Base-by-base conservation (phyloP, 1,284 basidiomycete genomes). In the Cystobasidium slooffiae region DNA sequence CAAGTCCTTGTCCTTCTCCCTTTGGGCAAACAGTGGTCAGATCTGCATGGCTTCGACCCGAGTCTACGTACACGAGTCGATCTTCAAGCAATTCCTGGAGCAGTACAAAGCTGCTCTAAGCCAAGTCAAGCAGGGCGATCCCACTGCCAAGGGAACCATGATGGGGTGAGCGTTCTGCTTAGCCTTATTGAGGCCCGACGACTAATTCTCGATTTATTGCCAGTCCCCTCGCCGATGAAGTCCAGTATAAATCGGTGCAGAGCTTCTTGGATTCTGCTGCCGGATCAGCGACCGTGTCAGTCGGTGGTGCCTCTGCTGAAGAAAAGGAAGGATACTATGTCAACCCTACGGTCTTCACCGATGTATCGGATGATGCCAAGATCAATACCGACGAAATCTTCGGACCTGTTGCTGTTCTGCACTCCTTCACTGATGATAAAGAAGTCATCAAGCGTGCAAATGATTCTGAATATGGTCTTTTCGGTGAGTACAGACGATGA, bases 401-500 rank as follows among this genome's bases (percentile, higher is more conserved):
- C 44, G 64, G 74, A 3, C 82, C 79, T 3, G 80, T 81, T 4
- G 68, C 76, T 18, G 74, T 77, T 3, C 74, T 80, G 12, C 72
- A 72, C 64, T 79, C 77, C 56, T 81, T 80, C 69, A 72, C 52
- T 22, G 69, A 76, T 12, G 80, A 80, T 61, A 78, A 79, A 44
- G 80, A 93, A 79, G 91, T 87, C 1, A 87, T 96, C 78, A 80
- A 85, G 49, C 83, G 93, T 47, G 93, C 93, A 51, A 95, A 95
- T 81, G 87, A 90, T 53, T 75, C 78, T 14, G 55, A 68, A 51
- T 56, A 56, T 24, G 66, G 66, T 43, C 66, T 68, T 12, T 56
- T 56, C 22, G 64, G 64, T 66, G 44, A 70, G 76, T 41, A 16
- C 22, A 14, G n/a, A 14, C 55, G 14, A 22, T n/a, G n/a, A 56